Percentiles rank a stretch among this genome's conserved stretches.
phyloP scores from a whole-genome alignment of 441 rosid genomes.

The Corymbia citriodora region DNA sequence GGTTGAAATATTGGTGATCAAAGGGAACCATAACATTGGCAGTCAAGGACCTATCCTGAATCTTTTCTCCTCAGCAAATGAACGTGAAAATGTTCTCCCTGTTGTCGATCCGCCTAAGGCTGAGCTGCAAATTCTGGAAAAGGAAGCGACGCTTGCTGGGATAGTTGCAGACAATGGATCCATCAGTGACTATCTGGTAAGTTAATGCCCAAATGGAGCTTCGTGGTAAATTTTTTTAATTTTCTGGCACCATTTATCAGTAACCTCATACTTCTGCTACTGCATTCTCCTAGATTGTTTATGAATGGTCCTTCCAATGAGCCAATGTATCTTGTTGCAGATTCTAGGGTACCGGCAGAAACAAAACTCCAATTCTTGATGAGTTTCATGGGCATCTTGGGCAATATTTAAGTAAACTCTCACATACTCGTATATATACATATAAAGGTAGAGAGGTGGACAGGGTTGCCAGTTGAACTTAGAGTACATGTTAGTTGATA shows the following conservation, averaged over 20 bases:
- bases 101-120: slow-evolving; percentile 26
- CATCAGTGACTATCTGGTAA: slow-evolving; percentile 38
- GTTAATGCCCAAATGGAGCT: background rate
- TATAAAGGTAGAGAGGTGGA: background rate
- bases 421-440: background rate
- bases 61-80: slow-evolving; percentile 11
- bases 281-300: background rate
- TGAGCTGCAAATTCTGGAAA: slow-evolving; percentile 32
- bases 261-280: background rate
- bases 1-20: slow-evolving; percentile 39
- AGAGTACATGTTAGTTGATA: background rate
- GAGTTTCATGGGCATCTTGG: background rate
- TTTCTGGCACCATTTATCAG: background rate
- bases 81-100: slow-evolving; percentile 1
- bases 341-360: slow-evolving; percentile 42
- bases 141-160: slow-evolving; percentile 45
- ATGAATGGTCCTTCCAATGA: background rate
- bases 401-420: background rate
- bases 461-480: background rate
- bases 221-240: background rate
- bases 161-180: slow-evolving; percentile 23
- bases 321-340: slow-evolving; percentile 20
- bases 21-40: slow-evolving; percentile 11
- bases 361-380: background rate
- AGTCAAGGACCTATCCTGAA: slow-evolving; percentile 8